phyloP scores from a whole-genome alignment of 106 monocot species.

The Posidonia australis region DNA sequence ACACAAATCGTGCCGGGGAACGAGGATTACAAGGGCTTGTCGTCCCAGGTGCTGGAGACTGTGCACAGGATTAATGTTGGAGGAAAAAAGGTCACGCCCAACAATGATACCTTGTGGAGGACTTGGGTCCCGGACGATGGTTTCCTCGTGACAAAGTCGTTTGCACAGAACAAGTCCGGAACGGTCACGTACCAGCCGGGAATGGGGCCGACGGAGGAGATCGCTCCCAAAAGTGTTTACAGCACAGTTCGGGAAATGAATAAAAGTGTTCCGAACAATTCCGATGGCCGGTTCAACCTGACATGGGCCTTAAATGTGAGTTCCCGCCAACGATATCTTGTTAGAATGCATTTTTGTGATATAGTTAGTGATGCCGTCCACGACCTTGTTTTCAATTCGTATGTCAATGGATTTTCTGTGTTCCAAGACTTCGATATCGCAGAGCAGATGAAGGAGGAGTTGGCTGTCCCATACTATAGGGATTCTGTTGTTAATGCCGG shows the following conservation, averaged over 20 bases:
- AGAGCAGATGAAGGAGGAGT: background rate
- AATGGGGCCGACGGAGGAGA: background rate
- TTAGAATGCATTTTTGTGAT: conserved; percentile 29
- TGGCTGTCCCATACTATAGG: conserved; percentile 15
- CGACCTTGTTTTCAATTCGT: conserved; percentile 17
- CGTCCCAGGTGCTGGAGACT: conserved; percentile 1
- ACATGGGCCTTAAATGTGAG: background rate
- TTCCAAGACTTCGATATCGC: conserved; percentile 14
- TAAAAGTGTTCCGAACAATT: background rate
- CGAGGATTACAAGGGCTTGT: background rate
- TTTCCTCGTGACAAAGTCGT: background rate
- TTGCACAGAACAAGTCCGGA: background rate
- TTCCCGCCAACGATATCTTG: conserved; percentile 1
- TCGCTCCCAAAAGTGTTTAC: conserved; percentile 6
- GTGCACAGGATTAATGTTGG: conserved; percentile 10
- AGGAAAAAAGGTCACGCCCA: background rate
- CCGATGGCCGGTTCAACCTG: background rate
- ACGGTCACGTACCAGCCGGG: conserved; percentile 1
- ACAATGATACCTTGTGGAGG: conserved; percentile 11
- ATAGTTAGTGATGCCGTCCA: conserved; percentile 11
- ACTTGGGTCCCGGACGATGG: conserved; percentile 8
- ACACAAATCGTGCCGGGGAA: background rate
- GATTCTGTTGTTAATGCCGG: conserved; percentile 13
- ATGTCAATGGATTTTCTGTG: conserved; percentile 10
- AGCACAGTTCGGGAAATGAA: conserved; percentile 3